Evolutionary conservation across 1,284 basidiomycete species (phyloP), one percentile per base, ranked within the genome.

Genomic region (Dichomitus squalens): DNA sequence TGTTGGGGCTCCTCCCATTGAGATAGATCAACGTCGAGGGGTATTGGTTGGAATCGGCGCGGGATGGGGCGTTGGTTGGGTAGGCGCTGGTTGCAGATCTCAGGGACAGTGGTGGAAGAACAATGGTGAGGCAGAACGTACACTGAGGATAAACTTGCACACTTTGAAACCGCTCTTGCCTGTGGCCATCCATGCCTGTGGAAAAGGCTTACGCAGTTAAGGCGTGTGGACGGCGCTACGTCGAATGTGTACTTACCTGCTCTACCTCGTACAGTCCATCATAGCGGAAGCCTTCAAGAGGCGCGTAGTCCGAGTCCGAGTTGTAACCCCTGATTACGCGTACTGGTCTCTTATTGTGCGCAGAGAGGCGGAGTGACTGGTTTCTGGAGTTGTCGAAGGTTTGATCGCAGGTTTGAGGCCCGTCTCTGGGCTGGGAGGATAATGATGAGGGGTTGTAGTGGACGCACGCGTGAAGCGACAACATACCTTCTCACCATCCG

Each of bases 241-340:
- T n/a, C 14, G 33, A 11, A 9, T 4, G 11, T 8, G 7, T 2
- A 46, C 61, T 31, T 27, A 68, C 69, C 29, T 52, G 40, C 7
- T 72, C 71, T 0, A 80, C 78, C 14, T 64, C 54, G 55, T 81
- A 81, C 25, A 81, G 69, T 0, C 79, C 79, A 52, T 81, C 79
- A 50, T 81, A 80, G 34, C 79, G 76, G 57, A 73, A 81, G 69
- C 78, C 77, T 41, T 40, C 9, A 0, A 25, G 1, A 0, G 79
- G 79, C 3, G 77, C 67, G 31, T 69, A 79, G 31, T 52, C 51
- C 8, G 59, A 60, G 1, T 29, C 41, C 0, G 55, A 52, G 4
- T 61, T 65, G 31, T 50, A 64, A 12, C 79, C 77, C 9, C 79
- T 72, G 34, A 77, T 57, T 3, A 80, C 78, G 18, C 79, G 72